Evolutionary conservation across 148 eudicot genomes (phyloP).

Genomic region (Amaranthus cruentus): DNA sequence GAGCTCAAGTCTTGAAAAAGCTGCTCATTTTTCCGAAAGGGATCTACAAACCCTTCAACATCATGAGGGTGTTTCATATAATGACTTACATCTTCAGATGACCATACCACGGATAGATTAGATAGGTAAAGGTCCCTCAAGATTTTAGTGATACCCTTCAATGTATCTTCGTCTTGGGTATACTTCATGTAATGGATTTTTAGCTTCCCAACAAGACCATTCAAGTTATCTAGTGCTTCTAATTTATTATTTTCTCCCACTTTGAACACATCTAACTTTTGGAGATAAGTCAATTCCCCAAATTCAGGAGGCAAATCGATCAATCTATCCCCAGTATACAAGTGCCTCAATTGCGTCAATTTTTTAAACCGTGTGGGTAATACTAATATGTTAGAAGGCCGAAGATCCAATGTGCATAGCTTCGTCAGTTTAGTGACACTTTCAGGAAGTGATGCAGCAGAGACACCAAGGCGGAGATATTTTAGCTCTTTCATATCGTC

Average conservation of each 20-base stretch:
- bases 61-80: neutral
- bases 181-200: neutral
- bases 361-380: neutral
- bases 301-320: neutral
- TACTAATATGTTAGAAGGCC: neutral
- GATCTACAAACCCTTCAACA: neutral
- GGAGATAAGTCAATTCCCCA: neutral
- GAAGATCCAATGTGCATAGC: slow-evolving; percentile 12
- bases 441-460: neutral
- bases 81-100: neutral
- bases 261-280: slow-evolving; percentile 6
- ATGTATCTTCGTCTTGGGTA: neutral
- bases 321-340: neutral
- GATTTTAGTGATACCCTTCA: neutral
- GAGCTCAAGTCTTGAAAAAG: neutral
- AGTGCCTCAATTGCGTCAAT: slow-evolving; percentile 7
- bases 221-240: neutral
- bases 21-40: neutral
- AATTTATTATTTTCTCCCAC: neutral
- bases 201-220: neutral
- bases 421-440: neutral
- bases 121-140: neutral
- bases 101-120: neutral
- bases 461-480: slow-evolving; percentile 9
- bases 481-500: neutral